These are phyloP conservation scores for Erodium moschatum DNA, from an alignment of 441 rosid species.

Conservation along the genomic window DNA sequence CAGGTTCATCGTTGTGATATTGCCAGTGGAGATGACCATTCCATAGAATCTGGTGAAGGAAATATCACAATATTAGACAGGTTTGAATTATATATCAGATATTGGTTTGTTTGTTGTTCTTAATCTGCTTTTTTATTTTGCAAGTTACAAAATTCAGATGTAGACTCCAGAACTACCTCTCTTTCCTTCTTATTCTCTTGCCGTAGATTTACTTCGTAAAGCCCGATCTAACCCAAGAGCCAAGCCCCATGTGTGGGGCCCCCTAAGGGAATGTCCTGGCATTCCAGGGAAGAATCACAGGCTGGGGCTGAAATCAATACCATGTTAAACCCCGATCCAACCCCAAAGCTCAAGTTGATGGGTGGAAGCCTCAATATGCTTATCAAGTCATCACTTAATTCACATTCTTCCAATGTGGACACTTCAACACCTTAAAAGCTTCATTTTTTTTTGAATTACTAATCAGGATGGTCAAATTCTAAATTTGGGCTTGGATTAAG, in stretches of 20 bases:
- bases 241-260: too few species aligned
- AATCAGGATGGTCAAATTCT: background rate
- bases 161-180: background rate
- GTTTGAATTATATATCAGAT: constrained; percentile 22
- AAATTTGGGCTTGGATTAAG: background rate
- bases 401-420: too few species aligned
- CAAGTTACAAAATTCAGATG: background rate
- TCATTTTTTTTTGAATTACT: background rate
- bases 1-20: constrained; percentile 18
- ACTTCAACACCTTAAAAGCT: background rate
- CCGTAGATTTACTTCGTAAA: background rate
- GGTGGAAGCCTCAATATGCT: too few species aligned
- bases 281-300: too few species aligned
- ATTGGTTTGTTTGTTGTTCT: background rate
- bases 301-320: too few species aligned
- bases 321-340: too few species aligned
- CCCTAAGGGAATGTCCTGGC: too few species aligned
- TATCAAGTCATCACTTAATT: too few species aligned
- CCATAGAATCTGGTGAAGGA: constrained; percentile 24
- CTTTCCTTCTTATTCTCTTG: background rate
- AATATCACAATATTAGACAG: constrained; percentile 21
- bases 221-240: too few species aligned
- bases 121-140: background rate
- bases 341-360: too few species aligned
- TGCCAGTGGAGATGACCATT: constrained; percentile 25